phyloP scores from a whole-genome alignment of 768 basidiomycete species.

The Fomitopsis pulvina region DNA sequence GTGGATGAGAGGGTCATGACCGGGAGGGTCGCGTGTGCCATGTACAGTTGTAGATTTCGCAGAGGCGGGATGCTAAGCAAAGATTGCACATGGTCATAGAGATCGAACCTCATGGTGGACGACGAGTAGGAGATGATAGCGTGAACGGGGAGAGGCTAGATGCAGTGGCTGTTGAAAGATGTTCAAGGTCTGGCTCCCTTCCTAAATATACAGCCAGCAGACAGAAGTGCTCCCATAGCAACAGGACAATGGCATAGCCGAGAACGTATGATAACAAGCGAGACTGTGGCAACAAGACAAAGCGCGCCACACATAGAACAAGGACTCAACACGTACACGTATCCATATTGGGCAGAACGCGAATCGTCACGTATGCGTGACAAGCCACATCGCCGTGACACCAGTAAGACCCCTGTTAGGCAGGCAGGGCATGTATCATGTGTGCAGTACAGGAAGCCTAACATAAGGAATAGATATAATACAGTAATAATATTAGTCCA shows the following conservation, averaged over 20 bases:
- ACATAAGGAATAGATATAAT: conserved; percentile 5
- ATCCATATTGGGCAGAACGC: background rate
- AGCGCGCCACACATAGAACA: background rate
- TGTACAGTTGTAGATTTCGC: conserved; percentile 3
- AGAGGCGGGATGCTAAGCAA: background rate
- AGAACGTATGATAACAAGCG: background rate
- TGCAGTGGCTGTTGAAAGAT: no score
- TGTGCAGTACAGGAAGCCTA: conserved; percentile 2
- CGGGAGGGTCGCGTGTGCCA: conserved; percentile 9
- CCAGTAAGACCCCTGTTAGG: background rate
- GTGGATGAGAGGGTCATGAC: conserved; percentile 13
- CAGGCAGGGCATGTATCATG: background rate
- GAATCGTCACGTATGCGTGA: conserved; percentile 2
- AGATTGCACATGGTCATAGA: background rate
- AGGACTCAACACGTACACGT: no score
- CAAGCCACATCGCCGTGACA: background rate
- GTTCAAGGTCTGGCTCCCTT: no score
- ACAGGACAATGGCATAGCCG: background rate
- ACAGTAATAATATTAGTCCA: background rate
- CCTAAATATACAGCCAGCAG: no score
- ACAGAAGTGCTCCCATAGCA: background rate
- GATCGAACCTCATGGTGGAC: background rate
- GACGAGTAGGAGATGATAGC: background rate
- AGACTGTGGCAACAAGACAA: background rate
- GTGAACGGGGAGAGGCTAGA: no score